phyloP scores from a whole-genome alignment of 805 yeast species.

The Metschnikowia cerradonensis region DNA sequence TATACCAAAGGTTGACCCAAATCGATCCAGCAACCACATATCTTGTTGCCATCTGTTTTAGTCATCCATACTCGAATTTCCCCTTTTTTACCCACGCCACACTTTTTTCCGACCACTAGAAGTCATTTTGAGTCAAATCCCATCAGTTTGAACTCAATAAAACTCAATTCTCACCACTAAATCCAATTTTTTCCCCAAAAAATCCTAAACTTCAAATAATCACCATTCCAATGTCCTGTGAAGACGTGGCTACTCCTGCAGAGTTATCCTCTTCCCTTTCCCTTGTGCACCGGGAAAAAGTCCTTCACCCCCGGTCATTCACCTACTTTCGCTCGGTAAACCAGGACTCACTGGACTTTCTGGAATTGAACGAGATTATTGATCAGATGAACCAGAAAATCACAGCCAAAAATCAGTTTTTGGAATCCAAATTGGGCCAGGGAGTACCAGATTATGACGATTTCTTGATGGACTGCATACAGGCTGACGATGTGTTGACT shows the following conservation, averaged over 20 bases:
- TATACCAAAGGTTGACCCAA: no score
- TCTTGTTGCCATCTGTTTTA: no score
- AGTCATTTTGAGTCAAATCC: no score
- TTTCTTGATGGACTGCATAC: background rate
- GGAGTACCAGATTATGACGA: background rate
- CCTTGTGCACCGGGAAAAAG: background rate
- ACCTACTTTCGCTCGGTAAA: slow-evolving; percentile 3
- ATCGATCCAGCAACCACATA: no score
- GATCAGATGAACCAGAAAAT: slow-evolving; percentile 8
- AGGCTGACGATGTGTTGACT: background rate
- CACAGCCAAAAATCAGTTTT: background rate
- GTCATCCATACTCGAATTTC: no score
- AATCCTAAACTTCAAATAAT: no score
- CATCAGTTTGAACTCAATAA: no score
- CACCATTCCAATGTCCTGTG: background rate
- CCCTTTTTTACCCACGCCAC: no score
- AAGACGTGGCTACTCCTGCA: slow-evolving; percentile 6
- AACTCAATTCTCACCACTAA: no score
- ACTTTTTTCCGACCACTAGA: no score
- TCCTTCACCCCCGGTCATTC: slow-evolving; percentile 2
- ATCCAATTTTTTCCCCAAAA: no score
- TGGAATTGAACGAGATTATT: slow-evolving; percentile 4
- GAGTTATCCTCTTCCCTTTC: slow-evolving; percentile 5
- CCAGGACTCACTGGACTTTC: background rate
- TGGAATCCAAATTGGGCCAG: background rate